Conservation (phyloP, 2,329 filamentous ascomycete species). For the Seiridium cupressi region DNA sequence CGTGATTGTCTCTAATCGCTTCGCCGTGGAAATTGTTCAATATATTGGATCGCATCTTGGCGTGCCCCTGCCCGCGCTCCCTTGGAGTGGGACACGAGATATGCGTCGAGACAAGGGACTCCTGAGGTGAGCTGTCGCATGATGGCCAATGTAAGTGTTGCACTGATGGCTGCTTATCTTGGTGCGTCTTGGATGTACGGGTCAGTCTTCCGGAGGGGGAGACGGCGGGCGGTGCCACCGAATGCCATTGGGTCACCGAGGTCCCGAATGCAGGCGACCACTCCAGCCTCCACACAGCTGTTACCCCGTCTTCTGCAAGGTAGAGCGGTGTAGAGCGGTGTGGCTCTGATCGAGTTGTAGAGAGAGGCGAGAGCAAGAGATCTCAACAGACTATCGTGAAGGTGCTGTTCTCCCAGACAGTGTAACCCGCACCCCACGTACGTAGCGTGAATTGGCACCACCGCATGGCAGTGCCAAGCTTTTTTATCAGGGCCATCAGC, state of each 20-base stretch:
- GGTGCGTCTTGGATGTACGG: background rate
- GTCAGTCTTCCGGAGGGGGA: background rate
- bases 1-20: constrained; percentile 2
- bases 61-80: too few species aligned
- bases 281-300: background rate
- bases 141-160: background rate
- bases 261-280: background rate
- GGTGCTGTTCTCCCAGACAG: too few species aligned
- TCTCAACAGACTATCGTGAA: too few species aligned
- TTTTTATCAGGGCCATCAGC: constrained; percentile 8
- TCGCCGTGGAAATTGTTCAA: background rate
- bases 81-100: too few species aligned
- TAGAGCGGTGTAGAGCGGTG: too few species aligned
- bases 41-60: too few species aligned
- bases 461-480: constrained; percentile 2
- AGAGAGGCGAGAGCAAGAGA: too few species aligned
- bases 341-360: too few species aligned
- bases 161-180: background rate
- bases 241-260: background rate
- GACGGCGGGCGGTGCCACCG: background rate
- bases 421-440: too few species aligned
- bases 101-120: background rate
- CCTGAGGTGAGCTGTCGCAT: background rate
- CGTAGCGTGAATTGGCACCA: too few species aligned
- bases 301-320: too few species aligned